Evolutionary conservation across 1,284 basidiomycete genomes (phyloP).

Genomic region (Inonotus obliquus): DNA sequence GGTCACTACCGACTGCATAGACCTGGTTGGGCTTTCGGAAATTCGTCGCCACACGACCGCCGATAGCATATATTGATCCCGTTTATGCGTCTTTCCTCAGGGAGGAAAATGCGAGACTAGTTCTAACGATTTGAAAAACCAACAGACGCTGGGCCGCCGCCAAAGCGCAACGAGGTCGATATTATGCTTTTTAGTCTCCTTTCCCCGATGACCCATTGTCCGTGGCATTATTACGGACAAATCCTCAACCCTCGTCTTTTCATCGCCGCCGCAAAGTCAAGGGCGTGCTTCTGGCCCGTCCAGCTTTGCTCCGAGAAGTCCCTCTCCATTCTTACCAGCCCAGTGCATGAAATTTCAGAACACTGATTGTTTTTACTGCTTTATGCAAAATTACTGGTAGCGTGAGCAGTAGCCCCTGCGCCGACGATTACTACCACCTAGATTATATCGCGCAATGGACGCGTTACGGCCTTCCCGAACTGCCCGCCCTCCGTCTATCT

Average conservation of each 20-base stretch:
- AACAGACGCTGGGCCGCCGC: background rate
- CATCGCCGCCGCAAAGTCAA: background rate
- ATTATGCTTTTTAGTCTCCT: background rate
- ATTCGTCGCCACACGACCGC: background rate
- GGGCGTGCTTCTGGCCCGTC: background rate
- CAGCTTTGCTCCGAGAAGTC: background rate
- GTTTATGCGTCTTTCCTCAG: background rate
- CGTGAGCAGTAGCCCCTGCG: background rate
- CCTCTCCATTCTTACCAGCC: background rate
- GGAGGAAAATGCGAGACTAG: no score
- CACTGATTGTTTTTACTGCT: background rate
- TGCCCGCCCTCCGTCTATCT: background rate
- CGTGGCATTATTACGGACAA: no score
- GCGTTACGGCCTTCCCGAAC: background rate
- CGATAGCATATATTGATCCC: background rate
- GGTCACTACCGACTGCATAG: background rate
- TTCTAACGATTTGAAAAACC: no score
- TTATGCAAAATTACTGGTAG: background rate
- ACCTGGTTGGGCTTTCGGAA: background rate
- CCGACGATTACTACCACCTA: background rate
- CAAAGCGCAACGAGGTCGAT: background rate
- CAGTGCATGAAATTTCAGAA: background rate
- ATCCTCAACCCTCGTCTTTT: background rate
- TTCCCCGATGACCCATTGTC: background rate
- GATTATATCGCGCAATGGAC: background rate